Conservation (phyloP, 257 asterid species). For the Ocimum tenuiflorum region DNA sequence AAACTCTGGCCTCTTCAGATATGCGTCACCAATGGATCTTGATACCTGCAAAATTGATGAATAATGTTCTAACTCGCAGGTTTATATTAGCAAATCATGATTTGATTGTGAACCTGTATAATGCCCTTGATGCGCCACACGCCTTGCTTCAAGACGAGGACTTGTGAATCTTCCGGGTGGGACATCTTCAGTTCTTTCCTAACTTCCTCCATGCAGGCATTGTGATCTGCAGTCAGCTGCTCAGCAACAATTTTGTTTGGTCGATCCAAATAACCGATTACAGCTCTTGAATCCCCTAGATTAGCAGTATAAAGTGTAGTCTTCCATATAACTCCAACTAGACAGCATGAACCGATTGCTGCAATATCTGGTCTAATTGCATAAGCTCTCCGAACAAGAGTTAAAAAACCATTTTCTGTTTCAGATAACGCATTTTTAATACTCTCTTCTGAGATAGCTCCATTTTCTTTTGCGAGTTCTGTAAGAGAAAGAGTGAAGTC, state of each 20-base stretch:
- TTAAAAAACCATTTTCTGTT: constrained; percentile 57
- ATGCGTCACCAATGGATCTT: constrained; percentile 88
- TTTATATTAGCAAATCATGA: neutral
- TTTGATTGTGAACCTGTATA: constrained; percentile 52
- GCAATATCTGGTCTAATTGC: constrained; percentile 40
- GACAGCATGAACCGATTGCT: constrained; percentile 67
- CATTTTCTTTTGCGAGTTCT: constrained; percentile 58
- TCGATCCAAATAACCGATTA: constrained; percentile 45
- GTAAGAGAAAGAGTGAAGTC: constrained; percentile 15
- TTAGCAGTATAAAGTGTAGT: constrained; percentile 54
- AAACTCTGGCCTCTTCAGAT: constrained; percentile 67
- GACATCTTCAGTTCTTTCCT: constrained; percentile 50
- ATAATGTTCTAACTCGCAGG: no score
- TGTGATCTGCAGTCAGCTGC: constrained; percentile 71
- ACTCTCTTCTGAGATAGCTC: constrained; percentile 47
- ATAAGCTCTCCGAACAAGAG: constrained; percentile 43
- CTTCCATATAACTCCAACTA: constrained; percentile 71
- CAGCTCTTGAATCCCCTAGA: constrained; percentile 88
- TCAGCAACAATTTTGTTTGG: constrained; percentile 50
- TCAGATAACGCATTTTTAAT: constrained; percentile 46
- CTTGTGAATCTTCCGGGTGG: constrained; percentile 62
- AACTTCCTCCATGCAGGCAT: constrained; percentile 57
- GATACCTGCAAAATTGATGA: constrained; percentile 60
- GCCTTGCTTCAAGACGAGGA: constrained; percentile 45
- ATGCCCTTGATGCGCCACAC: constrained; percentile 85